phyloP scores from a whole-genome alignment of 345 rosid species.

The Dimocarpus longan region DNA sequence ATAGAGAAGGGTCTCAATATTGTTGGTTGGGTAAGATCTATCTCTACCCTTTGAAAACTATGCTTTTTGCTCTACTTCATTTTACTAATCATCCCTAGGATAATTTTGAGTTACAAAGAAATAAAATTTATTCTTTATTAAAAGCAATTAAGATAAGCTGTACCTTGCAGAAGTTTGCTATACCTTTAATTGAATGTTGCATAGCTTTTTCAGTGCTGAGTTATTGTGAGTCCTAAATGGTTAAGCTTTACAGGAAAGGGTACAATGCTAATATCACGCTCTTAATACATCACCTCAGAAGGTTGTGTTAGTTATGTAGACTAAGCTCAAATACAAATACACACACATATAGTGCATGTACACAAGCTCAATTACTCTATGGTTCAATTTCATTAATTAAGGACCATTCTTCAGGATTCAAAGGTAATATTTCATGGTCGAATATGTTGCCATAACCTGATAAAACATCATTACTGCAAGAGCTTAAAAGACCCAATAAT shows the following conservation, averaged over 20 bases:
- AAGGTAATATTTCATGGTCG: not conserved
- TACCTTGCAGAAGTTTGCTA: not conserved
- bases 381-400: not conserved
- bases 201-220: not conserved
- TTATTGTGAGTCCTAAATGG: not conserved
- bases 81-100: not conserved
- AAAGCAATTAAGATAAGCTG: not conserved
- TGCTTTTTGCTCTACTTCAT: conserved; percentile 4
- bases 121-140: not conserved
- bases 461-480: not conserved
- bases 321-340: not conserved
- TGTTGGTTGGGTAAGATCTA: conserved; percentile 92
- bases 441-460: not conserved
- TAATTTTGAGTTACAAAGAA: not conserved
- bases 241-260: not conserved
- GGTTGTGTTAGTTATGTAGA: not conserved
- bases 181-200: not conserved
- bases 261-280: too few species aligned
- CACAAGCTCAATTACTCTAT: not conserved
- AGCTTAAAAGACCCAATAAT: not conserved
- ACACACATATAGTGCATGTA: too few species aligned
- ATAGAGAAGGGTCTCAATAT: conserved; percentile 96
- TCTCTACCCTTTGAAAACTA: not conserved
- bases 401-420: not conserved
- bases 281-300: not conserved